Conservation (phyloP, 2,329 filamentous ascomycete species). For the Ilyonectria robusta region DNA sequence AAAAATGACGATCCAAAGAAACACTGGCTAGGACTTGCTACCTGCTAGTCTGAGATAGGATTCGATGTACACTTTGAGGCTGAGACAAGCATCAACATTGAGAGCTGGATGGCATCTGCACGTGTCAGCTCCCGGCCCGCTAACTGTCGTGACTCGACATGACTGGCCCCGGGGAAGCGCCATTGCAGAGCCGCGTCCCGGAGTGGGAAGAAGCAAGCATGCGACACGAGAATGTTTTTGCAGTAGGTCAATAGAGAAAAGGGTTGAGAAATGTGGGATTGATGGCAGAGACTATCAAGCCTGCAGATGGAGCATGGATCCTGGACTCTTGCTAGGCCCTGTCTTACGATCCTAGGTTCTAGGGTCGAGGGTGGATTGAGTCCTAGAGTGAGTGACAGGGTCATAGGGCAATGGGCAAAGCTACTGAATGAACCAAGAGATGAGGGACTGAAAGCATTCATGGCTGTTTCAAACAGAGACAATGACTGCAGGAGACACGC, state of each 20-base stretch:
- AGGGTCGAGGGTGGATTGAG: not conserved
- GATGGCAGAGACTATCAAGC: not conserved
- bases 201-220: not conserved
- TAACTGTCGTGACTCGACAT: conserved; percentile 32
- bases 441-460: conserved; percentile 1
- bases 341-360: not conserved
- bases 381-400: not conserved
- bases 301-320: not conserved
- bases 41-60: conserved; percentile 23
- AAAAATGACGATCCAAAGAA: not conserved
- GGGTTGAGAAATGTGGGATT: not conserved
- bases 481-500: not conserved
- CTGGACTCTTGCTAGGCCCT: not conserved
- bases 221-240: not conserved
- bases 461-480: conserved; percentile 21
- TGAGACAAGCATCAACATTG: conserved; percentile 22
- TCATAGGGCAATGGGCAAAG: conserved; percentile 5
- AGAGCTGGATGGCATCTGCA: conserved; percentile 23
- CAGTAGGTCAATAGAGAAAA: not conserved
- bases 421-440: conserved; percentile 7
- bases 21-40: not conserved
- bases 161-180: not conserved
- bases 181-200: not conserved
- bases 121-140: conserved; percentile 15
- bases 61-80: conserved; percentile 20